phyloP scores from a whole-genome alignment of 2,329 filamentous ascomycete genomes.

The Penicillium sp. region DNA sequence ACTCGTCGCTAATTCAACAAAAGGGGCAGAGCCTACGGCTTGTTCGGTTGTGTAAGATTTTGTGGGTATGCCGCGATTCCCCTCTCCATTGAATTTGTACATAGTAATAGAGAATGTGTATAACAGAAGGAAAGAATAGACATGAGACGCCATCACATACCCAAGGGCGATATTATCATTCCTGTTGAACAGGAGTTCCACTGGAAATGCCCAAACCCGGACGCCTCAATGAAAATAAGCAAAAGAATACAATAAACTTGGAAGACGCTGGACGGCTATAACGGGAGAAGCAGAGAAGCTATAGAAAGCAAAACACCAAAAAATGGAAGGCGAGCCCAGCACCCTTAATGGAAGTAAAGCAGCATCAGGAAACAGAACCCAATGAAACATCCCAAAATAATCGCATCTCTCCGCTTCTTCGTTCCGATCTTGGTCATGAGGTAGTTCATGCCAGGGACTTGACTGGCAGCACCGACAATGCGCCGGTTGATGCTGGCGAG shows the following conservation, averaged over 20 bases:
- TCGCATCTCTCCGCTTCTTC: slow-evolving; percentile 90
- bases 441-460: slow-evolving; percentile 89
- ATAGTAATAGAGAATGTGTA: slow-evolving; percentile 29
- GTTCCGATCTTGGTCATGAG: slow-evolving; percentile 90
- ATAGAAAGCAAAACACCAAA: slow-evolving; percentile 3
- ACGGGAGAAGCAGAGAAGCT: background rate
- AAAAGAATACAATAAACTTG: background rate
- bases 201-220: slow-evolving; percentile 14
- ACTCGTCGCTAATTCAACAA: background rate
- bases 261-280: slow-evolving; percentile 19
- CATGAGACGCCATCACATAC: slow-evolving; percentile 13
- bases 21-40: background rate
- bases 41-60: background rate
- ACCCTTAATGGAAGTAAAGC: slow-evolving; percentile 67
- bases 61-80: slow-evolving; percentile 8
- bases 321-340: slow-evolving; percentile 4
- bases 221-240: slow-evolving; percentile 19
- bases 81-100: slow-evolving; percentile 25
- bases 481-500: slow-evolving; percentile 84
- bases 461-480: slow-evolving; percentile 84
- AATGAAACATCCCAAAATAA: slow-evolving; percentile 90
- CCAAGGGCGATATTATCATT: slow-evolving; percentile 16
- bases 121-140: slow-evolving; percentile 17
- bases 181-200: slow-evolving; percentile 8
- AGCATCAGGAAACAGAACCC: slow-evolving; percentile 88